Base-by-base conservation (phyloP, 2,329 filamentous ascomycete genomes). In the Diaporthe longicolla region DNA sequence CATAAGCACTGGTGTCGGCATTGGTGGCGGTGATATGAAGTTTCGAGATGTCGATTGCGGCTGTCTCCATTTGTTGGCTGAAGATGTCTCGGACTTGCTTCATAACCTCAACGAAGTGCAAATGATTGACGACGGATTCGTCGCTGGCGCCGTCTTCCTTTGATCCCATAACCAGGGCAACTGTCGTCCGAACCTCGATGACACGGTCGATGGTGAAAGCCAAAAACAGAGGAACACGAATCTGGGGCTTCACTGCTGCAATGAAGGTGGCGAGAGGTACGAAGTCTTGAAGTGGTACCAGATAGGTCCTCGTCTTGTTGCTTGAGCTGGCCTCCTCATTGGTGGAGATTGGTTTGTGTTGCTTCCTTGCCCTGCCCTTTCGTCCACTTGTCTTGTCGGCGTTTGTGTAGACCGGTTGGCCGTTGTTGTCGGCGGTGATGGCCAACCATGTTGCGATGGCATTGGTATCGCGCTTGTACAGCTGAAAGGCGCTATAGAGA, bases 381-480 rank as follows among this genome's bases (percentile, higher is more conserved):
- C 40, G 37, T 29, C 58, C 58, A 26, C 17, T 45, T 15, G 59
- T 21, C 43, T n/a, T 19, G 4, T 65, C 19, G 19, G 19, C 19
- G 37, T 45, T 32, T 48, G 19, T 29, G 26, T 48, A 40, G 40
- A 65, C 40, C 7, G 13, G 19, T 3, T 35, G 24, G 7, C 59
- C 59, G 40, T 65, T n/a, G 26, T 48, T 48, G 24, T 65, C 29
- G 4, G 59, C 59, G 3, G 59, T 65, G 19, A 48, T 65, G 17
- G 43, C 59, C 26, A 65, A 15, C 59, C 59, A 65, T 50, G 43
- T 65, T 10, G 59, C 59, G 15, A 65, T 65, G 26, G 59, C 59
- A 21, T 65, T 65, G 26, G 59, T 65, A 32, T 65, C 59, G 4
- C 59, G 59, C 59, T 65, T 65, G 24, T 65, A 65, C 26, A 48